Evolutionary conservation across 2,329 filamentous ascomycete species (phyloP).

Genomic region (Penicillium sp.): DNA sequence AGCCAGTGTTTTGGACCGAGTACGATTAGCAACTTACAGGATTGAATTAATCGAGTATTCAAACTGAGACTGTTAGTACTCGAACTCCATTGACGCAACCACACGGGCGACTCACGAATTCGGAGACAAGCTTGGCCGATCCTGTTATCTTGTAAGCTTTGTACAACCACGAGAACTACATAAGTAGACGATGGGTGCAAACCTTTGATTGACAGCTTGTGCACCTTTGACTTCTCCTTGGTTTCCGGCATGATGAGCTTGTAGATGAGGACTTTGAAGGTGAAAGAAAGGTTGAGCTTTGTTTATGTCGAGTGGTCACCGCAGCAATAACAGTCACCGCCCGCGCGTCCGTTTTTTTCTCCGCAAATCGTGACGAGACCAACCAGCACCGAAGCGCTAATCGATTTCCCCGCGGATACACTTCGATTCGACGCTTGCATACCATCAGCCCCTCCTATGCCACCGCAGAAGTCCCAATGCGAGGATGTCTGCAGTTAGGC

Average conservation of each 20-base stretch:
- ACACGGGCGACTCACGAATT: slow-evolving; percentile 69
- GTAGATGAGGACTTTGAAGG: not conserved
- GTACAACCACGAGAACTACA: not conserved
- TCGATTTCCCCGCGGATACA: slow-evolving; percentile 3
- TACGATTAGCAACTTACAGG: slow-evolving; percentile 57
- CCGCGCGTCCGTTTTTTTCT: slow-evolving; percentile 33
- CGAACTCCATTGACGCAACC: slow-evolving; percentile 8
- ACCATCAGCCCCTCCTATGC: slow-evolving; percentile 28
- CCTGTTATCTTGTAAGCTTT: slow-evolving; percentile 48
- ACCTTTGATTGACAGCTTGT: slow-evolving; percentile 74
- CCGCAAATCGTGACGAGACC: slow-evolving; percentile 23
- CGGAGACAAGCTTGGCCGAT: slow-evolving; percentile 82
- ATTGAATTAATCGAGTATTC: slow-evolving; percentile 99
- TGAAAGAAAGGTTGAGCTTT: slow-evolving; percentile 23
- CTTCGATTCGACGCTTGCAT: slow-evolving; percentile 4
- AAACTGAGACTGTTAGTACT: slow-evolving; percentile 58
- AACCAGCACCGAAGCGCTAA: not conserved
- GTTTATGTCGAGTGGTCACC: slow-evolving; percentile 41
- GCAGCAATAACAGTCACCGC: slow-evolving; percentile 37
- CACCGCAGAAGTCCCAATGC: slow-evolving; percentile 44
- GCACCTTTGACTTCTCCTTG: slow-evolving; percentile 78
- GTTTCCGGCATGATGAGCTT: slow-evolving; percentile 44
- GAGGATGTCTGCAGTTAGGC: slow-evolving; percentile 49
- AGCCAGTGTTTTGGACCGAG: not conserved
- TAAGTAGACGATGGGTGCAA: not conserved